phyloP scores from a whole-genome alignment of 2,329 filamentous ascomycete species.

The Fusarium nygamai region DNA sequence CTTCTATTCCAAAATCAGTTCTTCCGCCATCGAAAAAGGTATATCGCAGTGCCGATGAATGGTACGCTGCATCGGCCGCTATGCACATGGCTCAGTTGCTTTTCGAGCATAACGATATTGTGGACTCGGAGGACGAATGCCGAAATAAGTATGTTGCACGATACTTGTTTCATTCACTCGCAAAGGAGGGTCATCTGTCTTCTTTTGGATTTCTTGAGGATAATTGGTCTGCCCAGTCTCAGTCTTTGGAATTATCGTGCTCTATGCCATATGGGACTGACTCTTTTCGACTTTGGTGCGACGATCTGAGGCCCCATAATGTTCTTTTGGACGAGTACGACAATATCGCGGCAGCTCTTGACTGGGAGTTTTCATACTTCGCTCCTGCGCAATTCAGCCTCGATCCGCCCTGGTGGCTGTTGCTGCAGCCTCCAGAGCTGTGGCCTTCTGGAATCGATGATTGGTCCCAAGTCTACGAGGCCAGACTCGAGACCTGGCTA shows the following conservation, averaged over 20 bases:
- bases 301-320: conserved; percentile 45
- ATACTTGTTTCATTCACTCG: conserved; percentile 52
- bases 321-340: neutral
- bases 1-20: conserved; percentile 15
- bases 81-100: conserved; percentile 53
- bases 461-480: neutral
- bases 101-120: conserved; percentile 54
- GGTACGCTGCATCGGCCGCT: conserved; percentile 52
- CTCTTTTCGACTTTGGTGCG: conserved; percentile 43
- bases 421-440: neutral
- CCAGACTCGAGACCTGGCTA: neutral
- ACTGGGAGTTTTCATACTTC: neutral
- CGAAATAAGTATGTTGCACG: conserved; percentile 55
- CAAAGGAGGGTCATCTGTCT: conserved; percentile 41
- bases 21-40: conserved; percentile 14
- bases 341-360: neutral
- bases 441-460: neutral
- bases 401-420: neutral
- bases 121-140: conserved; percentile 51
- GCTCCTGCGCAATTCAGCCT: neutral
- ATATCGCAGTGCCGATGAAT: conserved; percentile 47
- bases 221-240: conserved; percentile 44
- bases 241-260: neutral
- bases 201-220: conserved; percentile 45
- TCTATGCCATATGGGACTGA: neutral